phyloP scores from a whole-genome alignment of 2,329 filamentous ascomycete species.

The Torrubiella hemipterigena region DNA sequence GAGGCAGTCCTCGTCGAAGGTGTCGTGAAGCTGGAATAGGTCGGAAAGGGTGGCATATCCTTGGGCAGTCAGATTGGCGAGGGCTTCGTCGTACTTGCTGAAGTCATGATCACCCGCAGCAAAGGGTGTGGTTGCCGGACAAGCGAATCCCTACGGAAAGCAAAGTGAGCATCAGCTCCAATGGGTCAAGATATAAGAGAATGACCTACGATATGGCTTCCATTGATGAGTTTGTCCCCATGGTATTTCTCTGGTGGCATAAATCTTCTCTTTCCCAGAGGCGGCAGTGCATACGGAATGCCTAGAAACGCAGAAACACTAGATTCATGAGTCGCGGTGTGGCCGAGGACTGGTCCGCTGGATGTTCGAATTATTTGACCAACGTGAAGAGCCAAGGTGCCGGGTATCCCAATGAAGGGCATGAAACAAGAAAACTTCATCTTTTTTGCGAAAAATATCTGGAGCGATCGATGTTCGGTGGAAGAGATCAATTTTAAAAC shows the following conservation, averaged over 20 bases:
- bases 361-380: slow-evolving; percentile 1
- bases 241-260: slow-evolving; percentile 1
- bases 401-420: too few species aligned
- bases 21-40: neutral
- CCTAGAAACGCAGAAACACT: slow-evolving; percentile 1
- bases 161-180: neutral
- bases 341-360: neutral
- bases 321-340: neutral
- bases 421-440: too few species aligned
- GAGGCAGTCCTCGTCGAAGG: slow-evolving; percentile 16
- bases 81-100: neutral
- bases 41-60: neutral
- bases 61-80: neutral
- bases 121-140: neutral
- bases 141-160: slow-evolving; percentile 1
- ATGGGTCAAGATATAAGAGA: neutral
- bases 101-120: neutral
- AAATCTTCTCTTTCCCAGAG: neutral
- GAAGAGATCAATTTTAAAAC: too few species aligned
- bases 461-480: too few species aligned
- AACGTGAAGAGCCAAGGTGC: too few species aligned
- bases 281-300: neutral
- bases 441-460: too few species aligned
- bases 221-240: neutral
- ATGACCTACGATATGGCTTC: neutral